Conservation (phyloP, 306 rosid genomes). For the Datisca glomerata region DNA sequence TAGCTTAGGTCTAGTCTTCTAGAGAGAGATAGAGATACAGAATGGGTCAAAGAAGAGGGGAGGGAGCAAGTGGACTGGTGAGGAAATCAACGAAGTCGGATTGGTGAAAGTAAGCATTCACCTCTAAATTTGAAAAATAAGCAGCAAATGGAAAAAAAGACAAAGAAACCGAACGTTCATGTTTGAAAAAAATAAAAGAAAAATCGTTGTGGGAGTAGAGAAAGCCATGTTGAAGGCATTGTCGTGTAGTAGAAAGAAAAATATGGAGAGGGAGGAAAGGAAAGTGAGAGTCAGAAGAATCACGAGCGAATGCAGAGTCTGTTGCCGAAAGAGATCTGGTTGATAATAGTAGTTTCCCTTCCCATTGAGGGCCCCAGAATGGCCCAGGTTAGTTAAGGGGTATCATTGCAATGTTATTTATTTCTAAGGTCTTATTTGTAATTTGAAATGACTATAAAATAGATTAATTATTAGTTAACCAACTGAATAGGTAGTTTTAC, state of each 20-base stretch:
- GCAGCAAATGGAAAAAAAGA: background rate
- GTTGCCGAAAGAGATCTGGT: no score
- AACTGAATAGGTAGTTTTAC: no score
- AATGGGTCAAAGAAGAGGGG: constrained; percentile 13
- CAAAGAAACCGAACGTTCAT: background rate
- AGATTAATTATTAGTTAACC: no score
- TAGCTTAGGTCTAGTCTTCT: background rate
- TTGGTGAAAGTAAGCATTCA: constrained; percentile 6
- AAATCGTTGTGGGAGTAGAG: background rate
- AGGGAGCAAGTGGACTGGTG: background rate
- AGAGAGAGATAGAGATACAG: constrained; percentile 1
- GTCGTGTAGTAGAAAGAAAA: constrained; percentile 6
- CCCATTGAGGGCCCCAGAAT: no score
- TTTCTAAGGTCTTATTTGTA: no score
- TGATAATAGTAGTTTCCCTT: no score
- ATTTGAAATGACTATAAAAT: no score
- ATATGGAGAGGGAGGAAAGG: background rate
- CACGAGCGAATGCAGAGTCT: constrained; percentile 23
- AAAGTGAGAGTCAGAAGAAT: constrained; percentile 6
- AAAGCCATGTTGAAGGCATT: constrained; percentile 1
- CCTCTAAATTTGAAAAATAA: constrained; percentile 6
- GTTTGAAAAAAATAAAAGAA: background rate
- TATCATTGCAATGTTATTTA: no score
- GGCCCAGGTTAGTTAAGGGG: no score
- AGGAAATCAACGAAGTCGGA: constrained; percentile 1